A percentile compares a stretch with the other conserved stretches of the same genome.
phyloP scores from a whole-genome alignment of 257 asterid species.

The Ehretia macrophylla region DNA sequence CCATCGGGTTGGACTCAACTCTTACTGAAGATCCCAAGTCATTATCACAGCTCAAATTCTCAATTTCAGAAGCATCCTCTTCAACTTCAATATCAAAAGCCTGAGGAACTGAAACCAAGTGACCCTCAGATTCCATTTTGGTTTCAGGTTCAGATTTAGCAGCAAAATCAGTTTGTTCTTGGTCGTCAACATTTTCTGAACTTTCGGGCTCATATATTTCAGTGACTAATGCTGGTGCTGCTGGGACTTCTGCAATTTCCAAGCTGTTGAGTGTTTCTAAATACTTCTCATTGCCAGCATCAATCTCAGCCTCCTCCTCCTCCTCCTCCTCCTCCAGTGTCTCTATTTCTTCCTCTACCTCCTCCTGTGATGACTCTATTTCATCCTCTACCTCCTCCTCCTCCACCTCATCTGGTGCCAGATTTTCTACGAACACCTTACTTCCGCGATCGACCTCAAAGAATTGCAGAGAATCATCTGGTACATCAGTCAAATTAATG shows the following conservation, averaged over 20 bases:
- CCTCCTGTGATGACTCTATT: background rate
- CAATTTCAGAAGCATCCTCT: conserved; percentile 13
- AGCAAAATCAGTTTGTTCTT: conserved; percentile 12
- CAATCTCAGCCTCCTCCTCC: conserved; percentile 33
- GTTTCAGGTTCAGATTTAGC: background rate
- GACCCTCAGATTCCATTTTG: conserved; percentile 2
- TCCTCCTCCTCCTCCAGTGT: conserved; percentile 20
- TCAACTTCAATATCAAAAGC: conserved; percentile 19
- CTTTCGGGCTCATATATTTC: conserved; percentile 13
- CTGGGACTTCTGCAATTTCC: conserved; percentile 16
- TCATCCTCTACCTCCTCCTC: conserved; percentile 6
- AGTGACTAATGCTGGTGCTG: conserved; percentile 10
- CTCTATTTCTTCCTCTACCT: conserved; percentile 7
- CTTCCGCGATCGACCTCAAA: conserved; percentile 1
- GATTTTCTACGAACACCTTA: background rate
- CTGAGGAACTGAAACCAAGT: conserved; percentile 9
- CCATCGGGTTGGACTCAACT: conserved; percentile 15
- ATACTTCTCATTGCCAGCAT: conserved; percentile 24
- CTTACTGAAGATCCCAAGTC: conserved; percentile 3
- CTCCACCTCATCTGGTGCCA: background rate
- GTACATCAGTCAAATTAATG: conserved; percentile 47
- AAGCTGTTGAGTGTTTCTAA: too few relatives aligned
- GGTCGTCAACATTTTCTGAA: conserved; percentile 9
- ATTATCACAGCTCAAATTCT: background rate
- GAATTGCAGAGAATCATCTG: conserved; percentile 15